Percentiles rank a stretch among this genome's conserved stretches.
phyloP scores from a whole-genome alignment of 768 basidiomycete species.

The Tricholoma bakamatsutake region DNA sequence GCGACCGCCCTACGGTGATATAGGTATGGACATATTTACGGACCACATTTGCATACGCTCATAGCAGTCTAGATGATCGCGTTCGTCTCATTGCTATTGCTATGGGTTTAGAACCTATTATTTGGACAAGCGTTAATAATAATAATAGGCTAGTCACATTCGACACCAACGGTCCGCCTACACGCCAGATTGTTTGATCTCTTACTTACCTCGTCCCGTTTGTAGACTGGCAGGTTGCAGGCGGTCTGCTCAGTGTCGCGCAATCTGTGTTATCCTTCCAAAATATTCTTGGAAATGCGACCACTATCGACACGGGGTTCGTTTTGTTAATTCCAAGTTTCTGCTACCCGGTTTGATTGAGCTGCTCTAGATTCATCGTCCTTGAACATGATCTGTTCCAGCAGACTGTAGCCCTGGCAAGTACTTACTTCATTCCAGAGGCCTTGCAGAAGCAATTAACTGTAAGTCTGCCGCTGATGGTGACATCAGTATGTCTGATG shows the following conservation, averaged over 20 bases:
- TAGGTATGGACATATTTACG: constrained; percentile 34
- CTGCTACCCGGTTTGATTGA: background rate
- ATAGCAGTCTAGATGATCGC: constrained; percentile 60
- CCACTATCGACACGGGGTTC: constrained; percentile 53
- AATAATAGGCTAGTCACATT: no score
- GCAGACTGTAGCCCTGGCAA: constrained; percentile 85
- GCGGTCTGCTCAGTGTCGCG: no score
- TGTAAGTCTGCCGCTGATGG: constrained; percentile 29
- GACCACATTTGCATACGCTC: constrained; percentile 1
- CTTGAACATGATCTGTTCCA: constrained; percentile 83
- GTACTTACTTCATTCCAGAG: constrained; percentile 77
- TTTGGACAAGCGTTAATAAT: no score
- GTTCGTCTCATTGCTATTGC: constrained; percentile 86
- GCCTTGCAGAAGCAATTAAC: constrained; percentile 64
- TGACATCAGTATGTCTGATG: background rate
- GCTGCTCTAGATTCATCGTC: constrained; percentile 67
- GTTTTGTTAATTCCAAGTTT: constrained; percentile 5
- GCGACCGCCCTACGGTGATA: constrained; percentile 82
- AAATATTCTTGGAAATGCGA: constrained; percentile 64
- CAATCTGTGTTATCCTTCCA: constrained; percentile 67
- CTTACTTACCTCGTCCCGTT: background rate
- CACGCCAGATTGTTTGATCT: background rate
- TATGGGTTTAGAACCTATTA: constrained; percentile 88
- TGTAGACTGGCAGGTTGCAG: constrained; percentile 83
- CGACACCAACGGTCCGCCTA: constrained; percentile 63